phyloP scores from a whole-genome alignment of 306 rosid species.

The Corylus avellana region DNA sequence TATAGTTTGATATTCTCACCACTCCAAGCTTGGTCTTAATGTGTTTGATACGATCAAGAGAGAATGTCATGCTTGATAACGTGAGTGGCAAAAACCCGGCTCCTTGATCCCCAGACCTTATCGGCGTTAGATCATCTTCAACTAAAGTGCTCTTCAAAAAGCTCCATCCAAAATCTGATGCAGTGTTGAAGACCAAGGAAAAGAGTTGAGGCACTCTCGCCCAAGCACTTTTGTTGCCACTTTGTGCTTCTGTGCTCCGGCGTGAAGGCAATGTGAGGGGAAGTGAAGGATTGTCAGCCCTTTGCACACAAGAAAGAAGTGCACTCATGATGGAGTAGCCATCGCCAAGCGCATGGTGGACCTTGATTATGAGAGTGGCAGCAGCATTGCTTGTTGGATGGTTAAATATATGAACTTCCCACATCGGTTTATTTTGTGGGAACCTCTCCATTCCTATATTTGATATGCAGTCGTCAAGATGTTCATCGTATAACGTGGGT shows the following conservation, averaged over 20 bases:
- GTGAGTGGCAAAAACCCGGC: conserved; percentile 20
- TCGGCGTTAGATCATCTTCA: conserved; percentile 54
- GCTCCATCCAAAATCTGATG: conserved; percentile 46
- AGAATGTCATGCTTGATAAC: conserved; percentile 35
- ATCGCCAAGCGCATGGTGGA: conserved; percentile 69
- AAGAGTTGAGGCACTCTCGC: conserved; percentile 20
- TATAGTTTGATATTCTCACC: conserved; percentile 31
- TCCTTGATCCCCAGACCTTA: conserved; percentile 44
- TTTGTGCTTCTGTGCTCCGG: background rate
- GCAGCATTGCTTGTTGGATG: conserved; percentile 50
- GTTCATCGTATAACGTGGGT: conserved; percentile 32
- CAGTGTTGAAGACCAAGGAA: conserved; percentile 5
- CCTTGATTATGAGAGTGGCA: conserved; percentile 41
- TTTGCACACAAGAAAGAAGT: conserved; percentile 55
- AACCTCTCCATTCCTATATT: conserved; percentile 30
- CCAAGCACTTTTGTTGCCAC: background rate
- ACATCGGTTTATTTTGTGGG: conserved; percentile 44
- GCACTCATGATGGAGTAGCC: conserved; percentile 61
- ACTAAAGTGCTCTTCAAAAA: conserved; percentile 33
- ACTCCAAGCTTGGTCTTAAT: conserved; percentile 44
- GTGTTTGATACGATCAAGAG: conserved; percentile 35
- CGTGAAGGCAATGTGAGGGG: conserved; percentile 55
- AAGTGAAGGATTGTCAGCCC: conserved; percentile 46
- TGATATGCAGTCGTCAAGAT: conserved; percentile 46
- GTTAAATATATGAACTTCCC: conserved; percentile 54